A percentile compares a stretch with the other conserved stretches of the same genome.
These are phyloP conservation scores for Gyromitra esculenta DNA, from an alignment of 2,329 filamentous ascomycete genomes.

Conservation along the genomic window DNA sequence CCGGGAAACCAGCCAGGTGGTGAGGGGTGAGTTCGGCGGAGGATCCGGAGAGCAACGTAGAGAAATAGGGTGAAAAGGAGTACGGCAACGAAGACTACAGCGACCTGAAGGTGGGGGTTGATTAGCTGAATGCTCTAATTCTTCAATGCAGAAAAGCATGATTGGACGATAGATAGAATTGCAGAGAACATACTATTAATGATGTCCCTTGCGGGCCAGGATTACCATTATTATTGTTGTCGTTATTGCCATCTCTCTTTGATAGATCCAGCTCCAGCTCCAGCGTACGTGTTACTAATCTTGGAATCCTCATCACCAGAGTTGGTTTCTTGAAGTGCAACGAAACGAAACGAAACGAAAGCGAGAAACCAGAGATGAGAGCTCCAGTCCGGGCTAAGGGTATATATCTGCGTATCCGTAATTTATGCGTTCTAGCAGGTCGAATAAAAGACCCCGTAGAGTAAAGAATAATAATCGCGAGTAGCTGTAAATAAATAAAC, in stretches of 20 bases:
- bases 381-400: neutral
- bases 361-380: slow-evolving; percentile 6
- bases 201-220: slow-evolving; percentile 34
- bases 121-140: slow-evolving; percentile 5
- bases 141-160: neutral
- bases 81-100: slow-evolving; percentile 59
- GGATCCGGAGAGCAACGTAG: slow-evolving; percentile 61
- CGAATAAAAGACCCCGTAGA: neutral
- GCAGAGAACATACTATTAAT: slow-evolving; percentile 38
- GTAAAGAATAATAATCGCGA: neutral
- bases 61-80: slow-evolving; percentile 57
- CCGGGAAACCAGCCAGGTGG: slow-evolving; percentile 66
- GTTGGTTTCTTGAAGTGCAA: slow-evolving; percentile 10
- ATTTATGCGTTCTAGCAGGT: slow-evolving; percentile 10
- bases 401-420: slow-evolving; percentile 8
- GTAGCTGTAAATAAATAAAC: too few relatives aligned
- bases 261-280: slow-evolving; percentile 25
- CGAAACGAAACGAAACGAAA: slow-evolving; percentile 9
- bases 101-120: slow-evolving; percentile 43
- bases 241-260: slow-evolving; percentile 4
- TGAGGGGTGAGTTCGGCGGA: slow-evolving; percentile 63
- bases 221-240: neutral
- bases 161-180: neutral
- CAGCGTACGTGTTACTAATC: slow-evolving; percentile 42
- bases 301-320: slow-evolving; percentile 36